A percentile compares a stretch with the other conserved stretches of the same genome.
Conservation (phyloP, 1,284 basidiomycete genomes). For the Apiotrichum montevideense region DNA sequence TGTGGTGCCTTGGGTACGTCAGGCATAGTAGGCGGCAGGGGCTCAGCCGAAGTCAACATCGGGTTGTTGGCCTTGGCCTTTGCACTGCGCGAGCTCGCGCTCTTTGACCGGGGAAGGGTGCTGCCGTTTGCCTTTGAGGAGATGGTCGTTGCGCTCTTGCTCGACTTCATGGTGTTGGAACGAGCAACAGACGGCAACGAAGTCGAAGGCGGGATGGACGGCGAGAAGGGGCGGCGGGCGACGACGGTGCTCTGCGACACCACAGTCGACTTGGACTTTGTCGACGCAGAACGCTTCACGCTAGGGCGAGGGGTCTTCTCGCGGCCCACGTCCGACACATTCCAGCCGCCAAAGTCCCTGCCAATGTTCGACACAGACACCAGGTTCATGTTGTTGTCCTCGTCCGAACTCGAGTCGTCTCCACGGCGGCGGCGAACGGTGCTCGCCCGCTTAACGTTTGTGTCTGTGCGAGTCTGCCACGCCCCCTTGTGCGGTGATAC, state of each 20-base stretch:
- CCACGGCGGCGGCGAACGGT: conserved; percentile 17
- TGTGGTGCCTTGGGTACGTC: conserved; percentile 45
- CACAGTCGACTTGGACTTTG: conserved; percentile 32
- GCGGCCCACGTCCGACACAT: conserved; percentile 36
- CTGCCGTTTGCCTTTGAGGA: conserved; percentile 31
- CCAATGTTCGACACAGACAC: conserved; percentile 40
- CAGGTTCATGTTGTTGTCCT: conserved; percentile 34
- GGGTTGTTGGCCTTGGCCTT: conserved; percentile 13
- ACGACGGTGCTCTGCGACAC: conserved; percentile 8
- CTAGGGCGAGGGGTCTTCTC: conserved; percentile 2
- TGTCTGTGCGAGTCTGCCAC: conserved; percentile 44
- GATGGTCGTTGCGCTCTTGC: conserved; percentile 3
- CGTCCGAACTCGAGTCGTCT: conserved; percentile 35
- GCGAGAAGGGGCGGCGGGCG: background rate
- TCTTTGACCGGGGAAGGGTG: conserved; percentile 24
- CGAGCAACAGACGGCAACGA: background rate
- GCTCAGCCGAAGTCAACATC: conserved; percentile 38
- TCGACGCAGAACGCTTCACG: conserved; percentile 27
- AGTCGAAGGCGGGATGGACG: background rate
- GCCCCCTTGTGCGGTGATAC: conserved; percentile 31
- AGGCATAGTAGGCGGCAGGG: conserved; percentile 35
- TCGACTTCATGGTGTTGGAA: conserved; percentile 8
- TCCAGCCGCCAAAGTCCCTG: conserved; percentile 20
- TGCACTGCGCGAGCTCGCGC: conserved; percentile 11
- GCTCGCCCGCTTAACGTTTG: conserved; percentile 34